Base-by-base conservation (phyloP, 192 early-diverging fungal species). In the Entomortierella beljakovae region DNA sequence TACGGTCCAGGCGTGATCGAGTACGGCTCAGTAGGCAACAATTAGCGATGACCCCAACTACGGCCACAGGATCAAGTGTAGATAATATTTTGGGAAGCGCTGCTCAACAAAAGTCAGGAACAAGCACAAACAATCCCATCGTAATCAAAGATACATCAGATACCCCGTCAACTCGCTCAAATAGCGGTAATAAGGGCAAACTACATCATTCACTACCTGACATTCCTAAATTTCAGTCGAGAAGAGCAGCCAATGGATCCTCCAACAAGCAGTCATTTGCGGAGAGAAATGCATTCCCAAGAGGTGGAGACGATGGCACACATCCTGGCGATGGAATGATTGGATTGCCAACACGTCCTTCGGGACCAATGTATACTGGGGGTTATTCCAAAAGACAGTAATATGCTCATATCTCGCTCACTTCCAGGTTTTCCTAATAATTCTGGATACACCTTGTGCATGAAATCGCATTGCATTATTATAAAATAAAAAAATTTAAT, bases 351-450 rank as follows among this genome's bases (percentile, higher is more conserved):
- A 6, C 51, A 32, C 23, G 11, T 20, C 23, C 64, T 9, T 49
- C 66, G 29, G 55, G 55, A 8, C 75, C 75, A 22, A 60, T 79
- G 75, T 79, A 79, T 29, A 79, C 61, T 2, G 75, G 75, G 3
- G 75, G 67, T 5, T 79, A 79, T 22, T 22, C 35, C 7, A 54
- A 49, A 34, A 52, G 26, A 46, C 40, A 60, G 49, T 66, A 64
- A 56, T 31, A 10, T 29, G 8, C 2, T 13, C 37, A 40, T 61
- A 55, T 54, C 37, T 33, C 37, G 43, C 43, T 46, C 15, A 46
- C n/a, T n/a, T n/a, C n/a, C n/a, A n/a, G n/a, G n/a, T n/a, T n/a
- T n/a, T n/a, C n/a, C n/a, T n/a, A n/a, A n/a, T n/a, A n/a, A n/a
- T n/a, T n/a, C n/a, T n/a, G n/a, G n/a, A n/a, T n/a, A n/a, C n/a